Conservation (phyloP, 768 basidiomycete species). For the Gymnopilus dilepis region DNA sequence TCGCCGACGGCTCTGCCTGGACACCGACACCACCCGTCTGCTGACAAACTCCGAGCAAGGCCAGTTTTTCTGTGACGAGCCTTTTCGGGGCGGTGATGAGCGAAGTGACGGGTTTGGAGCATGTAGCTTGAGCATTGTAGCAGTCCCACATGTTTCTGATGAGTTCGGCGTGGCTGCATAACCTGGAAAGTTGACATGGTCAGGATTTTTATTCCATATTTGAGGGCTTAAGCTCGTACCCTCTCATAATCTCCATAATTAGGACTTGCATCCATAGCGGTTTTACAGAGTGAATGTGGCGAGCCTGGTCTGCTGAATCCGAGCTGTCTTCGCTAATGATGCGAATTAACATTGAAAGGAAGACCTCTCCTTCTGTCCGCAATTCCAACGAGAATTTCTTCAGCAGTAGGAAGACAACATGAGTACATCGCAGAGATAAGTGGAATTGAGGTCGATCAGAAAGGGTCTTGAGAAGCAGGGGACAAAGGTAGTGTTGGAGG, state of each 20-base stretch:
- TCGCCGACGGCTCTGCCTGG: conserved; percentile 33
- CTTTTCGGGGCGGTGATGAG: conserved; percentile 86
- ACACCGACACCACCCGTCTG: conserved; percentile 87
- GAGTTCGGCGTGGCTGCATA: conserved; percentile 82
- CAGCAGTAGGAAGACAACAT: conserved; percentile 91
- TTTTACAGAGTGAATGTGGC: conserved; percentile 42
- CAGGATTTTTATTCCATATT: neutral
- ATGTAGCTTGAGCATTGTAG: conserved; percentile 67
- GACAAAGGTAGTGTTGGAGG: conserved; percentile 89
- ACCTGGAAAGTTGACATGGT: conserved; percentile 38
- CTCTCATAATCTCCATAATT: conserved; percentile 91
- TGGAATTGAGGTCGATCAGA: conserved; percentile 87
- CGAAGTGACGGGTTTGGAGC: conserved; percentile 75
- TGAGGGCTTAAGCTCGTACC: conserved; percentile 46
- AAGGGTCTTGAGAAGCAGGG: conserved; percentile 83
- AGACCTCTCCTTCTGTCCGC: conserved; percentile 83
- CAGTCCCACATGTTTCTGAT: conserved; percentile 81
- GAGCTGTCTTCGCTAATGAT: conserved; percentile 60
- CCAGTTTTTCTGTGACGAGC: conserved; percentile 87
- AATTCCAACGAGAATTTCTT: conserved; percentile 89
- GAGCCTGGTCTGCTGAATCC: conserved; percentile 34
- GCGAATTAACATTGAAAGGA: conserved; percentile 74
- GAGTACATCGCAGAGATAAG: conserved; percentile 86
- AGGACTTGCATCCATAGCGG: conserved; percentile 91
- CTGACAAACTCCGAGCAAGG: conserved; percentile 74